These are phyloP conservation scores for Acer saccharum DNA, from an alignment of 345 rosid species.

Conservation along the genomic window DNA sequence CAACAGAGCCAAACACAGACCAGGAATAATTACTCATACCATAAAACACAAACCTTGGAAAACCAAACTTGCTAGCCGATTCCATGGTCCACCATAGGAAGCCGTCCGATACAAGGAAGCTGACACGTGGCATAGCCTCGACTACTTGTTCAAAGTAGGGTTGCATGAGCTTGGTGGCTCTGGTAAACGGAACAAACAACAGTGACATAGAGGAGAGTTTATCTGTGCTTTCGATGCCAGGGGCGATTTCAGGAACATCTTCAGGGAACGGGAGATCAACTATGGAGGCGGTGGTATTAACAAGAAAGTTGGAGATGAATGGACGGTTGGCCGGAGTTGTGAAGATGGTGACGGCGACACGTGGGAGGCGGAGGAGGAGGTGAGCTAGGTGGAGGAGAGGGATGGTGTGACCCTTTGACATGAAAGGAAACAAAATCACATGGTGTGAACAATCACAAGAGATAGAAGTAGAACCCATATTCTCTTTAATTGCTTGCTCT, in stretches of 20 bases:
- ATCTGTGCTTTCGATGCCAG: slow-evolving; percentile 69
- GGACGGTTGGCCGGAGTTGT: slow-evolving; percentile 68
- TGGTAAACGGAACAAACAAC: slow-evolving; percentile 42
- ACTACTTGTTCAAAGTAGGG: slow-evolving; percentile 50
- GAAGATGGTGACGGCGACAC: slow-evolving; percentile 51
- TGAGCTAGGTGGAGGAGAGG: slow-evolving; percentile 70
- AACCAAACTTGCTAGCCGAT: slow-evolving; percentile 56
- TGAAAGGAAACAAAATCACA: slow-evolving; percentile 73
- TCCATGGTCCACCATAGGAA: slow-evolving; percentile 87
- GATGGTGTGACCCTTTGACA: slow-evolving; percentile 85
- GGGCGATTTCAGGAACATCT: slow-evolving; percentile 45
- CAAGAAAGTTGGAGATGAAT: slow-evolving; percentile 50
- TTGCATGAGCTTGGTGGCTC: slow-evolving; percentile 62
- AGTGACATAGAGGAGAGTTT: slow-evolving; percentile 66
- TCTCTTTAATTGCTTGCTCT: background rate
- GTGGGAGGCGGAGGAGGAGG: slow-evolving; percentile 54
- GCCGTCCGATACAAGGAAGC: slow-evolving; percentile 64
- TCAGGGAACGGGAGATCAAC: slow-evolving; percentile 58
- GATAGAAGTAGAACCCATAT: background rate
- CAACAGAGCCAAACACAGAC: slow-evolving; percentile 17
- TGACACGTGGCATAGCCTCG: slow-evolving; percentile 39
- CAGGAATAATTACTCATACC: slow-evolving; percentile 46
- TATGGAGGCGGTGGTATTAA: slow-evolving; percentile 36
- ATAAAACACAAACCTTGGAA: slow-evolving; percentile 56
- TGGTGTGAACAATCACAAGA: slow-evolving; percentile 27